A percentile compares a stretch with the other conserved stretches of the same genome.
Evolutionary conservation across 352 stramenopile species (phyloP).

Genomic region (Globisporangium orthogonon): DNA sequence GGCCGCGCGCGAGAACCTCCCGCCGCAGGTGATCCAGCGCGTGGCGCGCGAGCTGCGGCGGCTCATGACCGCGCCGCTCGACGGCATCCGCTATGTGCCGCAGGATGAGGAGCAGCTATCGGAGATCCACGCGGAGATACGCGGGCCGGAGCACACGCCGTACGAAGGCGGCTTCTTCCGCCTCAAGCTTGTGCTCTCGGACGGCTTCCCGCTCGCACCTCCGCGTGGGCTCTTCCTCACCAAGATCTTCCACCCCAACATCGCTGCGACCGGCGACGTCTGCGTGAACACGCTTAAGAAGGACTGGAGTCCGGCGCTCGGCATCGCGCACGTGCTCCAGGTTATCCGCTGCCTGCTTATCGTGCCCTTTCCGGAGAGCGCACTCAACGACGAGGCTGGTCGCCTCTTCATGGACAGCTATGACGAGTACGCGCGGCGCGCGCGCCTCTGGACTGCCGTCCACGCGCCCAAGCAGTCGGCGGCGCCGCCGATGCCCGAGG

Average conservation of each 20-base stretch:
- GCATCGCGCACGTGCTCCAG: constrained; percentile 95
- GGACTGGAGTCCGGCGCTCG: constrained; percentile 94
- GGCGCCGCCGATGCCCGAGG: constrained; percentile 3
- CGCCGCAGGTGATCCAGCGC: constrained; percentile 89
- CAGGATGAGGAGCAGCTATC: constrained; percentile 88
- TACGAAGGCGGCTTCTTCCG: constrained; percentile 96
- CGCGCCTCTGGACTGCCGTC: constrained; percentile 87
- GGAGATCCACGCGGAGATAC: constrained; percentile 95
- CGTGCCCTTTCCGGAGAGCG: constrained; percentile 98
- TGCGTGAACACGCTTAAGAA: constrained; percentile 99
- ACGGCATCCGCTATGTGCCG: constrained; percentile 91
- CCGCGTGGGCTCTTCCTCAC: constrained; percentile 95
- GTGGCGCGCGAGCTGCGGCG: constrained; percentile 91
- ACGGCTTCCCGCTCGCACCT: constrained; percentile 79
- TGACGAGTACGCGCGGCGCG: constrained; percentile 92
- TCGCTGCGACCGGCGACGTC: constrained; percentile 96
- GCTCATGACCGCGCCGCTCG: constrained; percentile 85
- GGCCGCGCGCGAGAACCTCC: constrained; percentile 48
- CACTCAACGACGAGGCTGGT: constrained; percentile 98
- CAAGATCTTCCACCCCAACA: constrained; percentile 99
- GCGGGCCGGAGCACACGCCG: constrained; percentile 95
- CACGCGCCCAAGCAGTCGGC: constrained; percentile 63
- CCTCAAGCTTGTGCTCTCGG: constrained; percentile 92
- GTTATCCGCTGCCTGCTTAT: constrained; percentile 99
- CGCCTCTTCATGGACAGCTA: constrained; percentile 99